A percentile compares a stretch with the other conserved stretches of the same genome.
Evolutionary conservation across 257 asterid genomes (phyloP).

Genomic region (Solanum tarapatanum): DNA sequence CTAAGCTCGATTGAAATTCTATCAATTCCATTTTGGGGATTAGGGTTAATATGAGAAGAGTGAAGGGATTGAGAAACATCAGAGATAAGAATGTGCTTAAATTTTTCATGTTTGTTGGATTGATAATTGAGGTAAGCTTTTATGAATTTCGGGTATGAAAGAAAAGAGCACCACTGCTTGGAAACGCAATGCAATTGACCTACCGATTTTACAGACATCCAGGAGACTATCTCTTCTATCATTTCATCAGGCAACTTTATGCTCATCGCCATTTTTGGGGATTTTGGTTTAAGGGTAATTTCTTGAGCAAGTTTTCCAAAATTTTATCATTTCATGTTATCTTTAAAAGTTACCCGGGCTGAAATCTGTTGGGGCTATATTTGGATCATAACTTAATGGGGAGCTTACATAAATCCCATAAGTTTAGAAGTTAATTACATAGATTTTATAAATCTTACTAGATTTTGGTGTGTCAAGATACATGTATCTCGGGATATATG

Average conservation of each 20-base stretch:
- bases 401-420: too few relatives aligned
- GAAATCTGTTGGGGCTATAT: too few relatives aligned
- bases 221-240: not conserved
- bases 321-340: too few relatives aligned
- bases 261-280: too few relatives aligned
- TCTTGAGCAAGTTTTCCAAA: too few relatives aligned
- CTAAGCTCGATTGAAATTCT: not conserved
- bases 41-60: not conserved
- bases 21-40: not conserved
- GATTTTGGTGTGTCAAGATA: too few relatives aligned
- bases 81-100: constrained; percentile 5
- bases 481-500: too few relatives aligned
- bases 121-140: constrained; percentile 7
- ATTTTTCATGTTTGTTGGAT: not conserved
- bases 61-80: not conserved
- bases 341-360: too few relatives aligned
- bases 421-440: too few relatives aligned
- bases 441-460: too few relatives aligned
- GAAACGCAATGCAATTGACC: not conserved
- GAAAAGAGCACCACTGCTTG: not conserved
- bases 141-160: constrained; percentile 14
- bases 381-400: too few relatives aligned
- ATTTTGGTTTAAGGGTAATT: too few relatives aligned
- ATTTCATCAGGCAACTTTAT: not conserved
- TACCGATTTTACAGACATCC: not conserved